Conservation (phyloP, 352 stramenopile genomes). For the Saprolegnia diclina region DNA sequence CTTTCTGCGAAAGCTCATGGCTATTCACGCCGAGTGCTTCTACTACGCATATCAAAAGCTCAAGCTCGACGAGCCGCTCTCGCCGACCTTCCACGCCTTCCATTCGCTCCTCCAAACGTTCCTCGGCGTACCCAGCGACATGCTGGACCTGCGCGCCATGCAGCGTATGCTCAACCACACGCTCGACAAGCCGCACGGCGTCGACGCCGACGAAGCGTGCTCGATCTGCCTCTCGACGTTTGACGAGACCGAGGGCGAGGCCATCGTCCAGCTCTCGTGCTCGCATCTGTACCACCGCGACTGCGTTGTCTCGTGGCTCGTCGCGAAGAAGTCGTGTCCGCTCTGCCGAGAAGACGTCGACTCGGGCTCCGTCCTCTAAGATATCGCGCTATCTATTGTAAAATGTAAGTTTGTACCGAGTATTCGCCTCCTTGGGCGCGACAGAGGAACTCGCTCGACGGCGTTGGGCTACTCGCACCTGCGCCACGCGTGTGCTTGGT, state of each 20-base stretch:
- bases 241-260: constrained; percentile 9
- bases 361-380: constrained; percentile 10
- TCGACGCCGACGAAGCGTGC: constrained; percentile 1
- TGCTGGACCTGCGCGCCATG: neutral
- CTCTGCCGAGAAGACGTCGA: constrained; percentile 15
- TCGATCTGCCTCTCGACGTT: constrained; percentile 14
- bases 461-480: neutral
- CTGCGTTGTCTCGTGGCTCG: constrained; percentile 13
- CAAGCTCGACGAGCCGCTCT: neutral
- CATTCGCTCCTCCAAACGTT: constrained; percentile 14
- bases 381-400: neutral
- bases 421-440: neutral
- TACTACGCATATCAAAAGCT: constrained; percentile 4
- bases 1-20: constrained; percentile 12
- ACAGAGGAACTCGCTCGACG: neutral
- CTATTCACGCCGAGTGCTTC: constrained; percentile 18
- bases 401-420: neutral
- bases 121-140: constrained; percentile 1
- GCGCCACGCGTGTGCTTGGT: neutral
- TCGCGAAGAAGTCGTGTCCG: constrained; percentile 16
- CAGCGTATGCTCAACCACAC: neutral
- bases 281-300: constrained; percentile 22
- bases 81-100: neutral
- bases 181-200: neutral
- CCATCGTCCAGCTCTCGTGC: constrained; percentile 9